Base-by-base conservation (phyloP, 1,139 yeast species). In the Debaryomycetaceae sp. region DNA sequence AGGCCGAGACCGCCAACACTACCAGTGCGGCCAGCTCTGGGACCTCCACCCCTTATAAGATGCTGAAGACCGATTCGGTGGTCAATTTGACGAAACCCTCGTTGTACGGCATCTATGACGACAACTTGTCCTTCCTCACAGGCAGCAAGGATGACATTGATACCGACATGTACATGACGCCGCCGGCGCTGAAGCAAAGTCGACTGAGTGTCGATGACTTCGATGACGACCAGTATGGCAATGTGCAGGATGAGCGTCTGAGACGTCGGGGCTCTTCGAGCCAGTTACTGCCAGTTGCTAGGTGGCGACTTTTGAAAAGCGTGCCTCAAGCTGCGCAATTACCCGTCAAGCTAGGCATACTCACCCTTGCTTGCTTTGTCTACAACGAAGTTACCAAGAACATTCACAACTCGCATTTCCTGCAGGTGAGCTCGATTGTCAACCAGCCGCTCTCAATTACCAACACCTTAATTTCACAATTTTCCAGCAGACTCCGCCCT, bases 301-400 rank as follows among this genome's bases (percentile, higher is more conserved):
- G 23, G 11, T 16, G 25, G 18, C 15, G 6, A 8, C 16, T n/a
- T n/a, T n/a, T n/a, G n/a, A n/a, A n/a, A n/a, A n/a, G n/a, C n/a
- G n/a, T n/a, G n/a, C 12, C 23, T 27, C 17, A 7, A 25, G 11
- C n/a, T 21, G 18, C 16, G 31, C 20, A n/a, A n/a, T n/a, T n/a
- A n/a, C n/a, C n/a, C 7, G 29, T 43, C 23, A 61, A 59, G 30
- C 25, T 69, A 16, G 30, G 48, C 1, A 41, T 69, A n/a, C 53
- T 75, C 34, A 59, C 71, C 1, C 39, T 49, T 4, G 56, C 71
- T 16, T 78, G 80, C 13, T 65, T 58, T 30, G 43, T 68, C 17
- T 75, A 72, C 50, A 72, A 74, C 44, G 71, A 67, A 41, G 49
- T 74, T 31, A 66, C 77, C 18, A 61, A 56, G 34, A 71, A 71